Base-by-base conservation (phyloP, 305 asterid species). In the Nicotiana rustica region DNA sequence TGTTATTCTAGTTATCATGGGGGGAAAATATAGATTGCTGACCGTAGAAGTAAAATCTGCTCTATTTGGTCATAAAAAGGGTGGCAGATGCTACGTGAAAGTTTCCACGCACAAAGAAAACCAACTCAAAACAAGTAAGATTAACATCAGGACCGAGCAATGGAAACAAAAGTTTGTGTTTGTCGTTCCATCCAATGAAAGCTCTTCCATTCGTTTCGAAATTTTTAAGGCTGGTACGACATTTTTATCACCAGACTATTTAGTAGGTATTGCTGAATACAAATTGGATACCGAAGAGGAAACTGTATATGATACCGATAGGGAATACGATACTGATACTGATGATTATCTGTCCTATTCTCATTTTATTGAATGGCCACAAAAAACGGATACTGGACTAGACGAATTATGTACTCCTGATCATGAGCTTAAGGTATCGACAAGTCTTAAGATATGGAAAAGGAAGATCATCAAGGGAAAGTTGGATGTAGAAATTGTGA, bases 111-210 rank as follows among this genome's bases (percentile, higher is more conserved):
- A 73, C 18, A 73, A 4, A 73, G 79, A 49, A 13, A 73, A 73
- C 15, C 38, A 49, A 49, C 79, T 73, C 8, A 47, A 73, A 73
- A 73, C 79, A 73, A 25, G 62, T 49, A 73, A 73, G 79, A 73
- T 73, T 14, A 49, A 49, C 41, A 73, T 49, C 14, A 21, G 21
- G n/a, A 73, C 79, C 62, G 64, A 73, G 33, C 64, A 73, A 73
- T 73, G 79, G 79, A 25, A 18, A 18, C 44, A 73, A 7, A 73
- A 49, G 44, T 73, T 73, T 4, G 79, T 73, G 29, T 73, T 73
- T 38, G 14, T 73, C 4, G 79, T 49, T 15, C 79, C 64, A 35
- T 25, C 41, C 25, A 73, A 5, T 2, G 44, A 6, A 73, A 49
- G 25, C 3, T 49, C 36, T 14, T 3, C 14, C 1, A 15, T 49